A percentile compares a stretch with the other conserved stretches of the same genome.
Evolutionary conservation across 768 basidiomycete species (phyloP).

Genomic region (Boletus rex-veris): DNA sequence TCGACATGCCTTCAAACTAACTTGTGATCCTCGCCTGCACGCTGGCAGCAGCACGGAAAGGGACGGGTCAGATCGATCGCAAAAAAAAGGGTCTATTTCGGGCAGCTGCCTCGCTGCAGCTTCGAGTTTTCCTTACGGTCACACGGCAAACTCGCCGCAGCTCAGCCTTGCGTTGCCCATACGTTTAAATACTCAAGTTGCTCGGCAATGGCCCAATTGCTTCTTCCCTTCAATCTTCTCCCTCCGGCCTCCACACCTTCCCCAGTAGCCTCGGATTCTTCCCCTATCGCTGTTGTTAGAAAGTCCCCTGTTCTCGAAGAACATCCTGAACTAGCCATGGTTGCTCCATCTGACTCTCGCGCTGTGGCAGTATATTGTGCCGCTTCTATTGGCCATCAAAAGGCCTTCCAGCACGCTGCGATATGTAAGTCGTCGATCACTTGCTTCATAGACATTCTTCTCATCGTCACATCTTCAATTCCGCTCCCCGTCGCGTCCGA

Average conservation of each 20-base stretch:
- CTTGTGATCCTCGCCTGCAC: not conserved
- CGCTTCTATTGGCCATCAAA: slow-evolving; percentile 61
- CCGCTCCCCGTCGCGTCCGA: not conserved
- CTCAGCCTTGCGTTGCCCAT: slow-evolving; percentile 10
- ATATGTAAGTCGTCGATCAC: slow-evolving; percentile 48
- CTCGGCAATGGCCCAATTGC: slow-evolving; percentile 11
- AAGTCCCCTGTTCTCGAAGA: slow-evolving; percentile 3
- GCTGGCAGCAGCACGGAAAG: not conserved
- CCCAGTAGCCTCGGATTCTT: not conserved
- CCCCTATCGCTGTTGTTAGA: not conserved
- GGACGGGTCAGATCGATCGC: not conserved
- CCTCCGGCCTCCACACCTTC: not conserved
- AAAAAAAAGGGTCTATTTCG: not conserved
- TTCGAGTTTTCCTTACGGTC: slow-evolving; percentile 2
- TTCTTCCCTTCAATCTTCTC: not conserved
- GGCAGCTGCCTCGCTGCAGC: slow-evolving; percentile 22
- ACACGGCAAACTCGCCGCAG: slow-evolving; percentile 4
- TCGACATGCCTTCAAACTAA: not conserved
- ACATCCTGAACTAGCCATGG: slow-evolving; percentile 23
- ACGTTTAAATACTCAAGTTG: slow-evolving; percentile 25
- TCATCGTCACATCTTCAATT: not conserved
- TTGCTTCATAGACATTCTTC: not conserved
- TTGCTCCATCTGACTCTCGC: slow-evolving; percentile 28
- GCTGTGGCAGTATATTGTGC: slow-evolving; percentile 85
- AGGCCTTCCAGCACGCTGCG: slow-evolving; percentile 66